Evolutionary conservation across 768 basidiomycete species (phyloP), one percentile per base, ranked within the genome.

Genomic region (Gautieria morchelliformis): DNA sequence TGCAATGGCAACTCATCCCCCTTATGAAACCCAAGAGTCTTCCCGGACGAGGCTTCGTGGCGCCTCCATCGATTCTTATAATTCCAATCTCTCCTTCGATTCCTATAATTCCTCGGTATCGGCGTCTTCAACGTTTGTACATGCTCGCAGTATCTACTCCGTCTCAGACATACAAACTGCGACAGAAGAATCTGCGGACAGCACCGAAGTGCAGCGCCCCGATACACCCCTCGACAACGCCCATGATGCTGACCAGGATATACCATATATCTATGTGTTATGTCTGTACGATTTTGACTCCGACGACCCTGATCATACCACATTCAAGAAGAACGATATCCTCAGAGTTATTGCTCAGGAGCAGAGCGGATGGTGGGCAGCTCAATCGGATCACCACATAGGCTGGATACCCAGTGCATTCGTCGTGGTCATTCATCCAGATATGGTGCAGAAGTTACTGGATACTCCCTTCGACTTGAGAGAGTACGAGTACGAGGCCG

Each of bases 321-420:
- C 35, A 3, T 88, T 90, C 67, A 69, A 69, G 41, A 78, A 79
- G 70, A 79, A 81, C 60, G 87, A 89, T 61, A 78, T 89, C 20
- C 69, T 91, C 30, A 77, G 80, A 22, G 72, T 90, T 52, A 73
- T 90, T 46, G 82, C 81, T 67, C 75, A 79, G 67, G 85, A 89
- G 67, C 74, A 77, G 12, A 79, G 82, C 1, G 88, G 89, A 10
- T 90, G 87, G 88, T 90, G 87, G 86, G 87, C 85, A 19, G 89
- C 87, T 19, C 74, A 80, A 22, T 69, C 70, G 11, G 74, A 74
- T 39, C 78, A 77, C 12, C 66, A 69, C 35, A 74, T 87, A 33
- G 86, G 88, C 47, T 90, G 89, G 89, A 82, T 90, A 58, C 88
- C 88, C 10, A 77, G 80, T 61, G 80, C 83, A 1, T 90, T 80